phyloP scores from a whole-genome alignment of 495 filamentous ascomycete genomes.

The Xylaria curta region DNA sequence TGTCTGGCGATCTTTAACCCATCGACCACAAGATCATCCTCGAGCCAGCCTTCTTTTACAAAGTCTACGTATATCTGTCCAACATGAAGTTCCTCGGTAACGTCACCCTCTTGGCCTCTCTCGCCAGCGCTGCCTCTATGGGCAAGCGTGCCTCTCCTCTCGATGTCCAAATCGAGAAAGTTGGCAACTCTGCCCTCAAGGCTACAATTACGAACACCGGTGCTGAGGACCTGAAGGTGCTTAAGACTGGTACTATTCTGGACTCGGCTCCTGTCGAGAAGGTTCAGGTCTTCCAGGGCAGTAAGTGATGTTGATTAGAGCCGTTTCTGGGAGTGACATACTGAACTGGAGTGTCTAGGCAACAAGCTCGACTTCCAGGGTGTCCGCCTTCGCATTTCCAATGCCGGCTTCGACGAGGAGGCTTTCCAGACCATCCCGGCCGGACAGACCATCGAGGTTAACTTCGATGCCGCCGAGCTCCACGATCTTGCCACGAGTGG shows the following conservation, averaged over 20 bases:
- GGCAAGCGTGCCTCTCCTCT: conserved; percentile 53
- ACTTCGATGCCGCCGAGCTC: conserved; percentile 63
- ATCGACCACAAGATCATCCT: conserved; percentile 27
- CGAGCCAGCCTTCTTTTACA: neutral
- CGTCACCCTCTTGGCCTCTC: conserved; percentile 49
- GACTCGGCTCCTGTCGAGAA: conserved; percentile 66
- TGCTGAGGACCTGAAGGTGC: conserved; percentile 58
- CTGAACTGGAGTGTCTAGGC: conserved; percentile 39
- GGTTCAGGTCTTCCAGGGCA: conserved; percentile 59
- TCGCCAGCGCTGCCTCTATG: conserved; percentile 52
- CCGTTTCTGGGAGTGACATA: neutral
- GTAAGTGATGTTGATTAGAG: conserved; percentile 41
- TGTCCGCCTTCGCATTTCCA: conserved; percentile 58
- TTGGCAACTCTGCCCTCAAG: conserved; percentile 63
- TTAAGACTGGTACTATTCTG: conserved; percentile 68
- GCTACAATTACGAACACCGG: conserved; percentile 68
- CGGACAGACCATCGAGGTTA: conserved; percentile 61
- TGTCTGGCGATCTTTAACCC: conserved; percentile 15
- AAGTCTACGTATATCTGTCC: conserved; percentile 18
- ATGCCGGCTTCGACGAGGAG: conserved; percentile 52
- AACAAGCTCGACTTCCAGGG: conserved; percentile 62
- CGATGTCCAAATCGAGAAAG: conserved; percentile 58
- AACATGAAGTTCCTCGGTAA: conserved; percentile 48
- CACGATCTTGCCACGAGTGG: conserved; percentile 61
- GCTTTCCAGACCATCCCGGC: conserved; percentile 63